Evolutionary conservation across 2,329 filamentous ascomycete genomes (phyloP), one percentile per base, ranked within the genome.

Genomic region (Diaporthe eres): DNA sequence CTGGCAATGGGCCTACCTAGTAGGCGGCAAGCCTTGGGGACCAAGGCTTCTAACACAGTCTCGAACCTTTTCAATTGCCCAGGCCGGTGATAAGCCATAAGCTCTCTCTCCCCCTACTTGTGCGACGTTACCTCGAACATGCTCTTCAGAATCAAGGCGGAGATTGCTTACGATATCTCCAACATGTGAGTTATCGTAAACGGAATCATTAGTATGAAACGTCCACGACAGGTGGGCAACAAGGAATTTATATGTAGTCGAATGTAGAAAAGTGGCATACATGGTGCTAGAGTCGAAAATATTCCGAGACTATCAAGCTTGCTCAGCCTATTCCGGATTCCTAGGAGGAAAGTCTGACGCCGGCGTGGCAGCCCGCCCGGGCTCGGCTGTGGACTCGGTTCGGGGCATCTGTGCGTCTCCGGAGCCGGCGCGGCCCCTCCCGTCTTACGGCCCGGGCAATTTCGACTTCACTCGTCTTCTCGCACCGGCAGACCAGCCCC

Each of bases 391-490:
- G 42, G 19, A 22, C 42, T 49, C 61, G 49, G n/a, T 28, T 28
- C 28, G 57, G 65, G 12, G 44, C 17, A 28, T 49, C 55, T 51
- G 57, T 65, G 39, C 28, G 37, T 15, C 25, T 57, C 37, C 44
- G n/a, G 67, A 70, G 67, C 67, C 31, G 58, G 44, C 34, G 55
- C 75, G 63, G 72, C 55, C 51, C 72, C 37, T 42, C 65, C 65
- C 49, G 67, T 44, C 55, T 47, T 25, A 49, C 44, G 31, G 44
- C 34, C 39, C 51, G 47, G 58, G 10, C 28, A 67, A 42, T 65
- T 55, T 61, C 28, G 31, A 75, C 73, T 25, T 71, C 67, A 72
- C 25, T 44, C n/a, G n/a, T 37, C 34, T 10, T 31, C 25, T 44
- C 12, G 49, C 15, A n/a, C 65, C 51, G 53, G n/a, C 42, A 57